These are phyloP conservation scores for Rhododendron simsii DNA, from an alignment of 148 eudicot genomes.

Conservation along the genomic window DNA sequence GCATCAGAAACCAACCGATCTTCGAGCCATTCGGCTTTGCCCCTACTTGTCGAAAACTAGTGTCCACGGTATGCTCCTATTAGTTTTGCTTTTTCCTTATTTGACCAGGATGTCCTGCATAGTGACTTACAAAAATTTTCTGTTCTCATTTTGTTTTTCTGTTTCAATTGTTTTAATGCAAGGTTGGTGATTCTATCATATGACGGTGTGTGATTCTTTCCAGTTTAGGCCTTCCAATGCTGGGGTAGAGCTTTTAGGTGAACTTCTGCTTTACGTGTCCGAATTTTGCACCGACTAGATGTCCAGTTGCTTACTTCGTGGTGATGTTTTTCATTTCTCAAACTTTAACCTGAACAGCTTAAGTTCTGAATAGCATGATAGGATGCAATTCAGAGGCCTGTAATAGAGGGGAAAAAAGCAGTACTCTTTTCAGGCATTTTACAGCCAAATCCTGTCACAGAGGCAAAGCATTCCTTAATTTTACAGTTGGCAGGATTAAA, in stretches of 20 bases:
- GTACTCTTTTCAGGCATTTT: neutral
- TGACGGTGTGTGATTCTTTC: neutral
- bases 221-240: slow-evolving; percentile 1
- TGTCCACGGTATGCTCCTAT: slow-evolving; percentile 27
- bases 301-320: neutral
- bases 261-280: slow-evolving; percentile 10
- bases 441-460: neutral
- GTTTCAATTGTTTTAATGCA: neutral
- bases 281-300: neutral
- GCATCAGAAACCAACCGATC: slow-evolving; percentile 32
- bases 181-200: neutral
- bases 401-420: neutral
- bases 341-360: neutral
- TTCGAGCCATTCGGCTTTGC: slow-evolving; percentile 34
- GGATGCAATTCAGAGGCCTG: neutral
- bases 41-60: slow-evolving; percentile 45
- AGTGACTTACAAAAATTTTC: neutral
- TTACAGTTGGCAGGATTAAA: neutral
- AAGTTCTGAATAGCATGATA: neutral
- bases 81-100: neutral
- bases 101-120: neutral
- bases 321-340: neutral
- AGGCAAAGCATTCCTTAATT: neutral
- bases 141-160: neutral
- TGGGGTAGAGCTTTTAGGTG: slow-evolving; percentile 15